Conservation (phyloP, 768 basidiomycete species). For the Mycena epipterygia region DNA sequence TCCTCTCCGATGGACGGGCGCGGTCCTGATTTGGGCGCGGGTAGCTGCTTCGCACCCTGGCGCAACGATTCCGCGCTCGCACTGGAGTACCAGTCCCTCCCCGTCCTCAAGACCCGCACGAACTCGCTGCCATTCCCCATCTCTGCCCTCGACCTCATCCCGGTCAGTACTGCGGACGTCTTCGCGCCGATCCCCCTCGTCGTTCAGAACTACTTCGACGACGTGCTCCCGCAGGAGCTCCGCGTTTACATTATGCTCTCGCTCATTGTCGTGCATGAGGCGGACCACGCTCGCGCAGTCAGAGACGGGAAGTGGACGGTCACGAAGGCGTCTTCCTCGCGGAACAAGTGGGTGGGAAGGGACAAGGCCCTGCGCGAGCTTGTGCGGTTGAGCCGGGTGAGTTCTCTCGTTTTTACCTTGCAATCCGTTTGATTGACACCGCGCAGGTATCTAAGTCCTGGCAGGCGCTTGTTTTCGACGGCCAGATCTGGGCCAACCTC, state of each 20-base stretch:
- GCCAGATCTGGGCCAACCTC: constrained; percentile 84
- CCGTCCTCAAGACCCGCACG: constrained; percentile 63
- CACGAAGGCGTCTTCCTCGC: constrained; percentile 70
- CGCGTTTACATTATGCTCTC: constrained; percentile 69
- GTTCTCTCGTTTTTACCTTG: constrained; percentile 41
- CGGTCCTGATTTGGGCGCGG: constrained; percentile 42
- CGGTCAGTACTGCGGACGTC: constrained; percentile 61
- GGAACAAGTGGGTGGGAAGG: constrained; percentile 80
- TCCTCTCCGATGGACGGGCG: constrained; percentile 32
- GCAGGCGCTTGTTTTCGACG: constrained; percentile 84
- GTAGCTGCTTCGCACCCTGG: constrained; percentile 60
- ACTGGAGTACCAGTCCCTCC: constrained; percentile 24
- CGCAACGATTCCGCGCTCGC: constrained; percentile 46
- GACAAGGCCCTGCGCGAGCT: constrained; percentile 84
- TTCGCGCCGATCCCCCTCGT: constrained; percentile 65
- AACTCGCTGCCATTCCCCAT: constrained; percentile 75
- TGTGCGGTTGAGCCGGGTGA: constrained; percentile 83
- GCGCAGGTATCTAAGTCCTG: constrained; percentile 82
- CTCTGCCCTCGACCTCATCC: constrained; percentile 72
- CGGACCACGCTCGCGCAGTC: constrained; percentile 64
- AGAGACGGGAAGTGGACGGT: constrained; percentile 70
- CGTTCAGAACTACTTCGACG: constrained; percentile 75
- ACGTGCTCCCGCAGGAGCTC: constrained; percentile 79
- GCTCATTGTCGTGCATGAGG: constrained; percentile 70
- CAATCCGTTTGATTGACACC: not conserved